Base-by-base conservation (phyloP, 345 rosid species). In the Bruguiera sexangula region DNA sequence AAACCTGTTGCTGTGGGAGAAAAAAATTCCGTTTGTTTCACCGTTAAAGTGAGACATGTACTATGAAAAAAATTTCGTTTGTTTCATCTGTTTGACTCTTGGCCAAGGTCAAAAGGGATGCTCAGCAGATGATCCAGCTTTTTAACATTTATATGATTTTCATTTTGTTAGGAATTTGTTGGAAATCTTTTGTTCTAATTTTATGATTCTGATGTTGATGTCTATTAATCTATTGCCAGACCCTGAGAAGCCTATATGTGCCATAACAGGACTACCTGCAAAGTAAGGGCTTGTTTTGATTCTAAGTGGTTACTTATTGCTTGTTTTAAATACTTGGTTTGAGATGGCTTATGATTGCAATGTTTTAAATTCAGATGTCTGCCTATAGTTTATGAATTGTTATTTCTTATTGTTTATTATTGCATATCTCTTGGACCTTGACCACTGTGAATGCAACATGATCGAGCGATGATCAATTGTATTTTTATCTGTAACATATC, bases 211-310 rank as follows among this genome's bases (percentile, higher is more conserved):
- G 15, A 62, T 69, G 63, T 21, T 54, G 62, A 53, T 56, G 19
- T 55, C 64, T 36, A 27, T 75, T 36, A 53, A 59, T 66, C 22
- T 30, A 34, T 75, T 73, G 39, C 53, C 89, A 95, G 97, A 88
- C 84, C 89, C 96, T 27, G 90, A 88, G 73, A 87, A 92, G 80
- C 85, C 91, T 39, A 75, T 81, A 16, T 92, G 99, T 60, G 87
- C 84, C 67, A 85, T 95, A 62, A 95, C 96, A 37, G 99, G 99
- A 74, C 74, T 92, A 80, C 97, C 96, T 74, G 99, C 97, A 68
- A 89, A 88, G 97, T 95, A 89, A 83, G 93, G 39, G 62, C 61
- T 53, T 65, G 16, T 59, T 68, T 39, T 78, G 65, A 21, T 56
- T 8, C n/a, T 77, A 6, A 24, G 30, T 56, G 55, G 59, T 70